Base-by-base conservation (phyloP, 2,329 filamentous ascomycete genomes). In the Mollisiaceae sp. region DNA sequence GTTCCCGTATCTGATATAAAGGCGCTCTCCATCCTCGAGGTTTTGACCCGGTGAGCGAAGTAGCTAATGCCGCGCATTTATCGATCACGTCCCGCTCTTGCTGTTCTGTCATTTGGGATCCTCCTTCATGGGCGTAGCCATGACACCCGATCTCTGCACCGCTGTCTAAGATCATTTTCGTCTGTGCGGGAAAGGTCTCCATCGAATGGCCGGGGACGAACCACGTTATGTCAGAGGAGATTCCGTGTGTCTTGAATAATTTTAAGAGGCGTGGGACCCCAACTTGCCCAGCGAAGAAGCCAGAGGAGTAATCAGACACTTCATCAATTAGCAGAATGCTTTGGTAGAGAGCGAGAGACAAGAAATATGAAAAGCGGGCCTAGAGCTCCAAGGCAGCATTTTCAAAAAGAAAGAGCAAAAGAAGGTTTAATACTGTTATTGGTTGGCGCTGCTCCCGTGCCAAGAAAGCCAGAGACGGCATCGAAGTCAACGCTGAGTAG, bases 131-230 rank as follows among this genome's bases (percentile, higher is more conserved):
- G 3, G 66, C 64, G 68, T 73, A 74, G 39, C 72, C 72, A 60
- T 73, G 72, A 60, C 66, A 70, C 8, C 56, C 85, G 55, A 87
- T 82, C 69, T 87, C 84, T 5, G 79, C 80, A 8, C 85, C 84
- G 38, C 81, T 82, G 4, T 82, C 78, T 2, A 85, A 75, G 24
- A 88, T 83, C 55, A 78, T 77, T 59, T 77, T 75, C 2, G 83
- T 82, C 63, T 86, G 79, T 1, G 77, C 73, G 0, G 85, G 85
- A 67, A 88, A 88, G 11, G 81, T 85, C 68, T 88, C 85, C 59
- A 85, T 79, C 0, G 81, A 84, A 75, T 88, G 85, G 56, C 85
- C 85, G 0, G 86, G 86, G 12, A 88, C 81, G 70, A 86, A 87
- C 85, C 85, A 88, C 3, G 85, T 87, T 35, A 84, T 79, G 65